phyloP scores from a whole-genome alignment of 306 rosid genomes.

The Albizia julibrissin region DNA sequence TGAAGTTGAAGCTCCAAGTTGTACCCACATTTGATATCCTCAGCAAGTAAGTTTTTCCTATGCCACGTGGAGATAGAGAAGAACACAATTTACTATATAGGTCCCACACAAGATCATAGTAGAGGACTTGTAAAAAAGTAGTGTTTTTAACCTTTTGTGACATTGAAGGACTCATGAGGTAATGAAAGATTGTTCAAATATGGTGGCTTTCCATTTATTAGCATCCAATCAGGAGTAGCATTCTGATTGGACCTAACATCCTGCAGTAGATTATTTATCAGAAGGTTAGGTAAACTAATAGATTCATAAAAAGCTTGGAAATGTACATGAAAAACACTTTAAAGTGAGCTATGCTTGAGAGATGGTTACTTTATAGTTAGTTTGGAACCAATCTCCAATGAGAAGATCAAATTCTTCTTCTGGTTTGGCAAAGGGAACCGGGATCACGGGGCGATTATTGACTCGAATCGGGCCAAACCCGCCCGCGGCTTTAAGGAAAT shows the following conservation, averaged over 20 bases:
- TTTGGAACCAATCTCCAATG: constrained; percentile 76
- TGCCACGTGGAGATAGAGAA: constrained; percentile 25
- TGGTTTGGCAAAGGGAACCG: constrained; percentile 71
- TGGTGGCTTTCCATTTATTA: constrained; percentile 79
- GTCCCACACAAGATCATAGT: constrained; percentile 13
- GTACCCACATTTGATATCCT: constrained; percentile 91
- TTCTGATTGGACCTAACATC: constrained; percentile 34
- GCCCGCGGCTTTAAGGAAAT: constrained; percentile 82
- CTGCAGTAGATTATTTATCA: constrained; percentile 42
- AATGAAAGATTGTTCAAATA: constrained; percentile 36
- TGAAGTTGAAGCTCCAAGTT: constrained; percentile 71
- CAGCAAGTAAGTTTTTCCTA: constrained; percentile 77
- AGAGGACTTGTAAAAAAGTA: not conserved
- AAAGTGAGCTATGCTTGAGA: not conserved
- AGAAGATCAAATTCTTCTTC: constrained; percentile 82
- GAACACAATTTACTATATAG: not conserved
- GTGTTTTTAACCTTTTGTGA: constrained; percentile 59
- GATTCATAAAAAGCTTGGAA: not conserved
- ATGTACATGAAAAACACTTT: too few relatives aligned
- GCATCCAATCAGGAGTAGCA: constrained; percentile 48
- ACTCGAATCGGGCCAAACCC: constrained; percentile 76
- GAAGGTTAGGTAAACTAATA: not conserved
- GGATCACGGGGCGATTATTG: constrained; percentile 55
- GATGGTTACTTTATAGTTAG: constrained; percentile 66
- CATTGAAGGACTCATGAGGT: constrained; percentile 57